Base-by-base conservation (phyloP, 2,329 filamentous ascomycete species). In the Chrysoporthe cubensis region DNA sequence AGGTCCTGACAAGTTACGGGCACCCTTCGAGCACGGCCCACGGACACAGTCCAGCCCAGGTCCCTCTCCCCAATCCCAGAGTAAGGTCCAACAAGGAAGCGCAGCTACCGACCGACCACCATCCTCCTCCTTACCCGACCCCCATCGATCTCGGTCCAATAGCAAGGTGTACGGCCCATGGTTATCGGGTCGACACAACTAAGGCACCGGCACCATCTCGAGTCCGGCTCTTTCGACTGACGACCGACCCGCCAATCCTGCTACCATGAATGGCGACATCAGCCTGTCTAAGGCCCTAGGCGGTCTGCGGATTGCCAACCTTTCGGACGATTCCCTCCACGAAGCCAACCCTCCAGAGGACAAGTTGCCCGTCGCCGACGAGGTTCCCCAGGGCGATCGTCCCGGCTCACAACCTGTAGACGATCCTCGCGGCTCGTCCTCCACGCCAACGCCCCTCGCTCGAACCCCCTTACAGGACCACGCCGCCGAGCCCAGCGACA, bases 261-360 rank as follows among this genome's bases (percentile, higher is more conserved):
- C 61, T 56, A 85, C 77, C 79, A 97, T 97, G 94, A 93, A 94
- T 82, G 93, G 92, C 80, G 94, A 97, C 83, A 83, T 97, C 78
- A 97, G 92, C 81, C 88, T 98, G 73, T 96, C 94, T 77, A 92
- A 94, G 82, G 93, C 93, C 76, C 87, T 98, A 76, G 96, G 96
- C 76, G 95, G 95, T 75, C 85, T 99, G 80, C 93, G 95, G 79
- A 98, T 99, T 79, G 95, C 96, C 75, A 99, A 98, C 80, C 95
- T 70, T 16, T 70, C 95, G 66, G 94, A 97, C 82, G 89, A 96
- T 81, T 85, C 87, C 71, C 79, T 77, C 52, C 64, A 52, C 37
- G 68, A 70, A 57, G 76, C 76, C 48, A 77, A 74, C 68, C 72
- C 77, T 65, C 73, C 78, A 43, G 73, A 71, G 65, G 75, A 79